phyloP scores from a whole-genome alignment of 1,139 yeast species.

The Citeromyces hawaiiensis region DNA sequence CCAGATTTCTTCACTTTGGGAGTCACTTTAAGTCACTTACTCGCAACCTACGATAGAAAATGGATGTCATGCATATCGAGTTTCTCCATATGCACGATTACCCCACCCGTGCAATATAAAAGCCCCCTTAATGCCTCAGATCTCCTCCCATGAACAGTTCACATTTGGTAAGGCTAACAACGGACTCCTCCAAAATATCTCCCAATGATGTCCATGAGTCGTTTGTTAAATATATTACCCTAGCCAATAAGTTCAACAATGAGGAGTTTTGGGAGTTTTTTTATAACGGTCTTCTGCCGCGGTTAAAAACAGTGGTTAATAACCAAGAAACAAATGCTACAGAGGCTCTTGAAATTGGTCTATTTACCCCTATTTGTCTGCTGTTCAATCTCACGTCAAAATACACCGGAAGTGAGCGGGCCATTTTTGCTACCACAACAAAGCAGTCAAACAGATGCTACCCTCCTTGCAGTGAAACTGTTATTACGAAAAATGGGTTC shows the following conservation, averaged over 20 bases:
- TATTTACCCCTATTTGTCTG: neutral
- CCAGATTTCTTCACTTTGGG: too few relatives aligned
- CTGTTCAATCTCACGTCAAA: neutral
- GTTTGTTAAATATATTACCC: neutral
- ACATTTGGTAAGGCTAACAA: neutral
- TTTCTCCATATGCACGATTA: neutral
- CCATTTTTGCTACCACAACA: neutral
- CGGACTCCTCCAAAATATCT: neutral
- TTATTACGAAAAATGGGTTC: neutral
- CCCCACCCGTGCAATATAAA: neutral
- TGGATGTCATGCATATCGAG: neutral
- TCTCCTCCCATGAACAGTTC: neutral
- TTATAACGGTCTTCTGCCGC: neutral
- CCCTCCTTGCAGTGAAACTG: neutral
- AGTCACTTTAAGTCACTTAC: too few relatives aligned
- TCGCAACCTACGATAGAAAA: too few relatives aligned
- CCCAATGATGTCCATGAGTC: neutral
- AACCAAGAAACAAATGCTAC: too few relatives aligned
- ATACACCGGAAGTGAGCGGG: neutral
- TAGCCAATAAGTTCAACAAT: neutral
- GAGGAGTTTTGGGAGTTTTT: neutral
- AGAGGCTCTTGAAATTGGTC: neutral
- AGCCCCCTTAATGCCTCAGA: neutral
- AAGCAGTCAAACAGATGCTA: neutral
- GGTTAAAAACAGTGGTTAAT: neutral